Percentiles rank a stretch among this genome's conserved stretches.
Conservation (phyloP, 192 early-diverging fungal species). For the Coemansia sp. region DNA sequence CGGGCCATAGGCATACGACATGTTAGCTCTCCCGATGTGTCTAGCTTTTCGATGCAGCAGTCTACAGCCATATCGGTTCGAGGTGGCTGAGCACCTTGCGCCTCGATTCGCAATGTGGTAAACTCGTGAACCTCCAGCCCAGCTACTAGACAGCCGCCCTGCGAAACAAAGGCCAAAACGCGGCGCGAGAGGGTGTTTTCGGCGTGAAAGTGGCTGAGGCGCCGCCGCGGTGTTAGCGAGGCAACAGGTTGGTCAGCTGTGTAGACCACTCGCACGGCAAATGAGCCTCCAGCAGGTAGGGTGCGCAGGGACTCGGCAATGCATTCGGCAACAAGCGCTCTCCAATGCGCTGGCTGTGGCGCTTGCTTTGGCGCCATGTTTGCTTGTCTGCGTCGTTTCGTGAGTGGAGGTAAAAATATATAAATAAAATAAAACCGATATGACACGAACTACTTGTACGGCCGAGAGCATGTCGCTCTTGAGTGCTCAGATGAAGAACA, state of each 20-base stretch:
- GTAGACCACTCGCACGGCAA: slow-evolving; percentile 34
- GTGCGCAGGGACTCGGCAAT: slow-evolving; percentile 32
- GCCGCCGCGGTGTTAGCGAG: slow-evolving; percentile 44
- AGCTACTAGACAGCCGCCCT: slow-evolving; percentile 30
- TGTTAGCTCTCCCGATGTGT: slow-evolving; percentile 41
- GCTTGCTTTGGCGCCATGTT: background rate
- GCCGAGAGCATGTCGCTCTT: background rate
- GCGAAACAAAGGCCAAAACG: slow-evolving; percentile 37
- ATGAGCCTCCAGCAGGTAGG: slow-evolving; percentile 28
- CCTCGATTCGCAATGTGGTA: slow-evolving; percentile 24
- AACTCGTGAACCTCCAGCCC: slow-evolving; percentile 52
- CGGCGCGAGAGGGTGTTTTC: slow-evolving; percentile 41
- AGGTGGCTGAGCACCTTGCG: background rate
- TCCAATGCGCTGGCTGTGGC: slow-evolving; percentile 1
- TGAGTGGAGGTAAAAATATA: background rate
- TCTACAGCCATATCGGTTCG: slow-evolving; percentile 22
- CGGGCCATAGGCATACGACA: slow-evolving; percentile 28
- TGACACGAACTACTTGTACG: no score
- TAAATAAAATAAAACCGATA: background rate
- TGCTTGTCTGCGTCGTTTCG: background rate
- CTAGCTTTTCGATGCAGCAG: slow-evolving; percentile 51
- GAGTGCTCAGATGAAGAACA: background rate
- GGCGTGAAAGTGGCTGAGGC: slow-evolving; percentile 27
- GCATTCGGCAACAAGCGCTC: slow-evolving; percentile 14
- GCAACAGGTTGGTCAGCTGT: slow-evolving; percentile 40